Evolutionary conservation across 805 yeast genomes (phyloP).

Genomic region (Ogataea allantospora): DNA sequence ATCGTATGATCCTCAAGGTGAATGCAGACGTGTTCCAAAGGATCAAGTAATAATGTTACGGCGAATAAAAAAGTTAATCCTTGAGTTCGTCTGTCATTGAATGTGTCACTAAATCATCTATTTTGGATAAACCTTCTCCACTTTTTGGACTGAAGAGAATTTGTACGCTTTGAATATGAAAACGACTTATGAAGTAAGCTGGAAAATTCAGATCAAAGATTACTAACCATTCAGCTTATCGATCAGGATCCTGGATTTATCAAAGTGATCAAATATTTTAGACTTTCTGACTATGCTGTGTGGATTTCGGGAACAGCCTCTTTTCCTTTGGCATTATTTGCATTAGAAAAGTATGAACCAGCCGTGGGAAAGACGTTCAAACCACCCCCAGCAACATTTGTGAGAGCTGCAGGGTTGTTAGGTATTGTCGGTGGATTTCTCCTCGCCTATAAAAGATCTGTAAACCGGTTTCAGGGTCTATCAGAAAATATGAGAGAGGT

Average conservation of each 20-base stretch:
- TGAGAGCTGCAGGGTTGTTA: conserved; percentile 59
- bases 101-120: neutral
- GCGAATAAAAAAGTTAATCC: no score
- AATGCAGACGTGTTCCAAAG: neutral
- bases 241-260: conserved; percentile 78
- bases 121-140: neutral
- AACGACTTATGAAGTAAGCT: conserved; percentile 30
- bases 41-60: no score
- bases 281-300: conserved; percentile 60
- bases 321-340: conserved; percentile 46
- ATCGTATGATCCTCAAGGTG: neutral
- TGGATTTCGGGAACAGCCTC: conserved; percentile 48
- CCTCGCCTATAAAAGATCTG: conserved; percentile 63
- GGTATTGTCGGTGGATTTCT: conserved; percentile 76
- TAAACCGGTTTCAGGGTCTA: conserved; percentile 76
- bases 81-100: conserved; percentile 1
- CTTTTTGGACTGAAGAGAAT: neutral
- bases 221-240: conserved; percentile 40
- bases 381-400: conserved; percentile 51
- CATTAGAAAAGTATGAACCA: conserved; percentile 49
- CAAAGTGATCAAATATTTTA: conserved; percentile 69
- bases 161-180: neutral
- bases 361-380: conserved; percentile 43
- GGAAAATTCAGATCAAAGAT: neutral
- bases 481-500: conserved; percentile 72